These are phyloP conservation scores for Leccinum arenicola DNA, from an alignment of 768 basidiomycete genomes.

Conservation along the genomic window DNA sequence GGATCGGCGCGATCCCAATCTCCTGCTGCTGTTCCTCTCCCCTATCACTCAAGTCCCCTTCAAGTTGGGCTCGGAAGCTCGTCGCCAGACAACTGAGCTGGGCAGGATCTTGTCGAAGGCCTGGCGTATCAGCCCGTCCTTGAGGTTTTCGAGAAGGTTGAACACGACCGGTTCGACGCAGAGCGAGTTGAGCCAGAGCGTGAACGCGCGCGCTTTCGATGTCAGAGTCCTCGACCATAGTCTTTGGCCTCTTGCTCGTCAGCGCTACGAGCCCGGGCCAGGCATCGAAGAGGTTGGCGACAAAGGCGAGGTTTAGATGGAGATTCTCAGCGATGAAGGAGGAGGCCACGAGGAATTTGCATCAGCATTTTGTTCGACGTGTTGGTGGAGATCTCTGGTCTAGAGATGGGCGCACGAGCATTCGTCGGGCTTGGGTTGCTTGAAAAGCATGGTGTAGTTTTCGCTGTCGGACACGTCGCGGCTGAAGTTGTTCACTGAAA, in stretches of 20 bases:
- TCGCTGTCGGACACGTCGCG: too few species aligned
- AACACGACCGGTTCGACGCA: conserved; percentile 95
- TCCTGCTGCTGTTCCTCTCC: conserved; percentile 65
- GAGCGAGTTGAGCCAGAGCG: conserved; percentile 92
- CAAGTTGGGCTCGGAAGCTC: conserved; percentile 83
- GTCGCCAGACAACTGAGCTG: conserved; percentile 89
- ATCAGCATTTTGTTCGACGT: too few species aligned
- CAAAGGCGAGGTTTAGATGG: conserved; percentile 45
- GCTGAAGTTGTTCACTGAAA: too few species aligned
- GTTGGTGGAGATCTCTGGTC: too few species aligned
- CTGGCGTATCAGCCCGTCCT: conserved; percentile 91
- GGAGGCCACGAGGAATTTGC: too few species aligned
- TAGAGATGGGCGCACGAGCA: too few species aligned
- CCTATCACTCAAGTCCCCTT: conserved; percentile 28
- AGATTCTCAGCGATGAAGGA: too few species aligned
- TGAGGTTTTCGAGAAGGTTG: conserved; percentile 95
- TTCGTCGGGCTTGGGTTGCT: too few species aligned
- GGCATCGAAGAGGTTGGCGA: conserved; percentile 98
- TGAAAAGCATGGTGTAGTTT: too few species aligned
- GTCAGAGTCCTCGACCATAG: conserved; percentile 96
- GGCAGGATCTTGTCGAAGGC: conserved; percentile 96
- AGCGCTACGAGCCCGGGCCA: conserved; percentile 92
- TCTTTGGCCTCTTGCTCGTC: conserved; percentile 93
- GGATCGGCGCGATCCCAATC: conserved; percentile 80
- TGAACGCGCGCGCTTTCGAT: conserved; percentile 98